phyloP scores from a whole-genome alignment of 2,329 filamentous ascomycete genomes.

The Lecanicillium sp. region DNA sequence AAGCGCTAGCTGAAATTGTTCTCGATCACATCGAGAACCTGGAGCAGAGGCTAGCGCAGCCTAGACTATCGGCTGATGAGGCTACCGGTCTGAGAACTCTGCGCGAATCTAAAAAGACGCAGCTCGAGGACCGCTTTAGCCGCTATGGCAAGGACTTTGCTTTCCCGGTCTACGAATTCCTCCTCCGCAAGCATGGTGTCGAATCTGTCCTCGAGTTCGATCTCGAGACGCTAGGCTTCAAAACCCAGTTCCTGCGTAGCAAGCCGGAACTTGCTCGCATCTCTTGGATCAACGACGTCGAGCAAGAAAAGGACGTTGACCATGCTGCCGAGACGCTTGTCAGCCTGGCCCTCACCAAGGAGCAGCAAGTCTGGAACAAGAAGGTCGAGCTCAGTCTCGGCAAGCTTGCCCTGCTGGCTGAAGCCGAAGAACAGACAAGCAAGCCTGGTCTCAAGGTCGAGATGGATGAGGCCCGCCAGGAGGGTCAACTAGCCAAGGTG shows the following conservation, averaged over 20 bases:
- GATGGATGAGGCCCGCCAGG: conserved; percentile 30
- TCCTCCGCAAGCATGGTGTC: conserved; percentile 62
- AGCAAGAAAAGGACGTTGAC: conserved; percentile 66
- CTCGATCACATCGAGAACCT: conserved; percentile 45
- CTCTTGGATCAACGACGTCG: conserved; percentile 91
- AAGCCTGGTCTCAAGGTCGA: conserved; percentile 33
- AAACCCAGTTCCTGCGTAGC: conserved; percentile 73
- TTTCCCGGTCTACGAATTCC: conserved; percentile 72
- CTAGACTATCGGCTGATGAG: conserved; percentile 25
- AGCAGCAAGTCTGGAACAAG: conserved; percentile 84
- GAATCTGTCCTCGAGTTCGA: conserved; percentile 65
- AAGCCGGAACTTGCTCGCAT: conserved; percentile 68
- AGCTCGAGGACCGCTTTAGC: conserved; percentile 52
- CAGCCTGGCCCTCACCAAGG: conserved; percentile 61
- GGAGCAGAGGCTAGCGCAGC: conserved; percentile 23
- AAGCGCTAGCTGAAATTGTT: conserved; percentile 50
- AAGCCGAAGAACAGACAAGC: conserved; percentile 32
- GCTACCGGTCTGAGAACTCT: conserved; percentile 26
- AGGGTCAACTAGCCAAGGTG: conserved; percentile 45
- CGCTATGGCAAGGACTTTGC: conserved; percentile 61
- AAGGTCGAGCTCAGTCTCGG: conserved; percentile 87
- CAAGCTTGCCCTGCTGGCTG: conserved; percentile 72
- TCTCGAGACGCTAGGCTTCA: conserved; percentile 59
- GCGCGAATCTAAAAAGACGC: conserved; percentile 37
- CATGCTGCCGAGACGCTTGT: conserved; percentile 67